Base-by-base conservation (phyloP, 495 filamentous ascomycete species). In the Lophiostoma macrostomum region DNA sequence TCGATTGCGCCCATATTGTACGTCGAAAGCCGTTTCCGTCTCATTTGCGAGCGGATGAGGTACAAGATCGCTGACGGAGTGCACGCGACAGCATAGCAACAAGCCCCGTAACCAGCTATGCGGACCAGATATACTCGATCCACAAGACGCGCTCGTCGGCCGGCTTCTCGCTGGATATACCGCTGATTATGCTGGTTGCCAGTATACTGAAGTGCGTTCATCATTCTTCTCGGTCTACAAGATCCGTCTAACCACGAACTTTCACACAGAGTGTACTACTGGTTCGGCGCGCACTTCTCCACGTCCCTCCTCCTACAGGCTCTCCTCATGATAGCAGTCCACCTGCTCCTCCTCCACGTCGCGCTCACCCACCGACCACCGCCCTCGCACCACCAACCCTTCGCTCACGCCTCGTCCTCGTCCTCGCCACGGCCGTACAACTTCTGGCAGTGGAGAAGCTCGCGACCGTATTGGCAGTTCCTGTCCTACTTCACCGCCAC, bases 141-240 rank as follows among this genome's bases (percentile, higher is more conserved):
- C 81, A 95, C 67, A 79, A 82, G 57, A 78, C 70, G 25, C 85
- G 84, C 64, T 88, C 83, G 25, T 95, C 90, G 36, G 87, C 85
- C 16, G 93, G 93, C 29, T 98, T 98, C 74, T 87, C 85, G 8
- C 68, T 83, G 30, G 87, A 98, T 66, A 98, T 96, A 37, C 94
- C 93, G 4, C 69, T 97, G 55, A 98, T 98, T 58, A 98, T 98
- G 93, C 87, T 98, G 23, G 82, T 95, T 35, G 86, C 93, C 12
- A 96, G 90, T 8, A 82, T 96, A 46, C 72, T 96, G 23, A 93
- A 94, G 86, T 95, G 72, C 61, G 80, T 4, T 32, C 19, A 16
- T 29, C 14, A 39, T 38, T 24, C 35, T 34, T 46, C 12, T 35
- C 43, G 39, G n/a, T n/a, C n/a, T n/a, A n/a, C n/a, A n/a, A n/a